Percentiles rank a stretch among this genome's conserved stretches.
These are phyloP conservation scores for Barnettozyma siamensis DNA, from an alignment of 805 yeast genomes.

Conservation along the genomic window DNA sequence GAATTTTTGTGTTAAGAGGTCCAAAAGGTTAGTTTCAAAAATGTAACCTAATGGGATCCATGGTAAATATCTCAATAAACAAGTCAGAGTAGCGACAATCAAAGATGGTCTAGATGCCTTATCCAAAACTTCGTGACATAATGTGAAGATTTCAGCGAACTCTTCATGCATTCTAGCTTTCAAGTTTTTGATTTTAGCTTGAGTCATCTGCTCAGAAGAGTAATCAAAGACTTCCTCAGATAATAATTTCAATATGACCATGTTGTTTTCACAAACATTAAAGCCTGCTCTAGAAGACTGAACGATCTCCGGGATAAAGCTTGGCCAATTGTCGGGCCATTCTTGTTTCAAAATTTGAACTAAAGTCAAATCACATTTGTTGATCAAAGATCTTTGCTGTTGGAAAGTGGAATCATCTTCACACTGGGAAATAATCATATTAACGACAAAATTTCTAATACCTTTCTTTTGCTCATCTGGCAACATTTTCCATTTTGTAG, in stretches of 20 bases:
- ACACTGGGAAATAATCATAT: slow-evolving; percentile 89
- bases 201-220: slow-evolving; percentile 95
- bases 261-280: slow-evolving; percentile 96
- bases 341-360: slow-evolving; percentile 95
- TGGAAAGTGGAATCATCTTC: slow-evolving; percentile 71
- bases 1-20: slow-evolving; percentile 67
- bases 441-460: slow-evolving; percentile 87
- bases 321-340: slow-evolving; percentile 99
- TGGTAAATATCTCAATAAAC: slow-evolving; percentile 77
- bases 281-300: slow-evolving; percentile 75
- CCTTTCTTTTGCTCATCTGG: slow-evolving; percentile 88
- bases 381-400: slow-evolving; percentile 74
- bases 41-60: slow-evolving; percentile 93
- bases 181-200: slow-evolving; percentile 81
- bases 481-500: slow-evolving; percentile 88
- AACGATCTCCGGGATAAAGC: slow-evolving; percentile 89
- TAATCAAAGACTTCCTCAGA: slow-evolving; percentile 96
- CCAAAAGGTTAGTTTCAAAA: slow-evolving; percentile 79
- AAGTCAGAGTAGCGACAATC: slow-evolving; percentile 76
- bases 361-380: slow-evolving; percentile 88
- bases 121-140: slow-evolving; percentile 90
- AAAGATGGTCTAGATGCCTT: slow-evolving; percentile 82
- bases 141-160: slow-evolving; percentile 86
- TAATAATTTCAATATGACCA: slow-evolving; percentile 82
- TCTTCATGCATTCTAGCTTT: slow-evolving; percentile 83